phyloP scores from a whole-genome alignment of 2,329 filamentous ascomycete species.

The Lasiodiplodia hormozganensis region DNA sequence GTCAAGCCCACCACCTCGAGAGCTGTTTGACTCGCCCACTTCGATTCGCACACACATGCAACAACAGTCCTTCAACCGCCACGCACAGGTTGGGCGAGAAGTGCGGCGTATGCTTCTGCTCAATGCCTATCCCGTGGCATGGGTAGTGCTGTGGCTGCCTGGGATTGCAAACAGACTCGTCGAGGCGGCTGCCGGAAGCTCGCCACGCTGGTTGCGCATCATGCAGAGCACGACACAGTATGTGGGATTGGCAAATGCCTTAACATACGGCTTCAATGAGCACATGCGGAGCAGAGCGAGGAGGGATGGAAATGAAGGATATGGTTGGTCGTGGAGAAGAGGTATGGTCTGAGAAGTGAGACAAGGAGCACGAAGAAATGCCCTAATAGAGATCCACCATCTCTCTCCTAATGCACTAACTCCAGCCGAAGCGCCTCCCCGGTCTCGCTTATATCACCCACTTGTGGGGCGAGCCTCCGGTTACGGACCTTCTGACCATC shows the following conservation, averaged over 20 bases:
- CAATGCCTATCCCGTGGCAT: constrained; percentile 44
- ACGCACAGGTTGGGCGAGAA: constrained; percentile 34
- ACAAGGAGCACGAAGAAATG: too few species aligned
- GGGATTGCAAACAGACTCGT: constrained; percentile 39
- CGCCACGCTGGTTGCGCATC: constrained; percentile 29
- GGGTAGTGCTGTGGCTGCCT: constrained; percentile 44
- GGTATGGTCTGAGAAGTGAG: background rate
- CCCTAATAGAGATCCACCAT: background rate
- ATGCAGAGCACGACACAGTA: constrained; percentile 36
- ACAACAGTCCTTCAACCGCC: constrained; percentile 11
- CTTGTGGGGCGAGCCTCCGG: background rate
- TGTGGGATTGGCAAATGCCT: constrained; percentile 36
- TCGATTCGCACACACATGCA: constrained; percentile 20
- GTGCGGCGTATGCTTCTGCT: constrained; percentile 41
- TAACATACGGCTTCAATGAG: constrained; percentile 36
- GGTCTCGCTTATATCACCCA: background rate
- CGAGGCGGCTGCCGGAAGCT: constrained; percentile 33
- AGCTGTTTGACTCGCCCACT: constrained; percentile 19
- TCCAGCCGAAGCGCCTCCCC: background rate
- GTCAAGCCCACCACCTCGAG: constrained; percentile 10
- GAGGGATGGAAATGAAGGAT: background rate
- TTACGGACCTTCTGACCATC: background rate
- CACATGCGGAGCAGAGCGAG: background rate
- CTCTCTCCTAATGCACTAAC: background rate
- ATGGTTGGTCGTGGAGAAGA: constrained; percentile 16